These are phyloP conservation scores for Pittosporum tobira DNA, from an alignment of 129 eudicot species.

Conservation along the genomic window DNA sequence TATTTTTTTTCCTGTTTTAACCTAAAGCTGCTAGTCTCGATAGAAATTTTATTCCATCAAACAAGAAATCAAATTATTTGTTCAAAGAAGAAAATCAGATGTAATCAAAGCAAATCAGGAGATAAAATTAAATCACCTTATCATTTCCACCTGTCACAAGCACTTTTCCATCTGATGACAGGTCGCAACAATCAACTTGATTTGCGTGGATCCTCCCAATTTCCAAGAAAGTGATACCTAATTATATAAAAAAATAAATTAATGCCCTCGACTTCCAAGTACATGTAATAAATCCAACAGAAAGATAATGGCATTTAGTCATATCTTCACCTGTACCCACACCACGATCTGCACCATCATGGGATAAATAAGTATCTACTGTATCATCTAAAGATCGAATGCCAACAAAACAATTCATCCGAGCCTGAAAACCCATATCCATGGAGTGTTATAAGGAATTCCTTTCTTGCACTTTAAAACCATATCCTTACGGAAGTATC, in stretches of 20 bases:
- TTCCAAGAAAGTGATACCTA: slow-evolving; percentile 51
- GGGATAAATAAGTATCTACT: slow-evolving; percentile 25
- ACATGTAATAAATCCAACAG: neutral
- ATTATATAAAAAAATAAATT: neutral
- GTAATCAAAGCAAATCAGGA: neutral
- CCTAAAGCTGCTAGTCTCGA: too few relatives aligned
- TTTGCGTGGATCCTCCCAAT: slow-evolving; percentile 30
- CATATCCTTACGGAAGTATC: too few relatives aligned
- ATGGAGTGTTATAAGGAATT: neutral
- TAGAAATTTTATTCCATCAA: too few relatives aligned
- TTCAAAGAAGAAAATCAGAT: too few relatives aligned
- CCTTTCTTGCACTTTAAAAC: too few relatives aligned
- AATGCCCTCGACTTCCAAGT: slow-evolving; percentile 3
- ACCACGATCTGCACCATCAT: slow-evolving; percentile 21
- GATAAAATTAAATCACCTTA: slow-evolving; percentile 21
- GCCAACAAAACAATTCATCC: slow-evolving; percentile 34
- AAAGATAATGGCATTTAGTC: neutral
- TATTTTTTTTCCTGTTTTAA: too few relatives aligned
- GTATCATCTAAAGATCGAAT: slow-evolving; percentile 46
- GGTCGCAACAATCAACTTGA: slow-evolving; percentile 37
- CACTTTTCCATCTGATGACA: slow-evolving; percentile 52
- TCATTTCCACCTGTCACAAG: slow-evolving; percentile 61
- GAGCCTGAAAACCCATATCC: slow-evolving; percentile 36
- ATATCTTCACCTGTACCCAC: slow-evolving; percentile 33
- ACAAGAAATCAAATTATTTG: too few relatives aligned